These are phyloP conservation scores for Rhynchospora pubera DNA, from an alignment of 176 grass and related monocot species.

Conservation along the genomic window DNA sequence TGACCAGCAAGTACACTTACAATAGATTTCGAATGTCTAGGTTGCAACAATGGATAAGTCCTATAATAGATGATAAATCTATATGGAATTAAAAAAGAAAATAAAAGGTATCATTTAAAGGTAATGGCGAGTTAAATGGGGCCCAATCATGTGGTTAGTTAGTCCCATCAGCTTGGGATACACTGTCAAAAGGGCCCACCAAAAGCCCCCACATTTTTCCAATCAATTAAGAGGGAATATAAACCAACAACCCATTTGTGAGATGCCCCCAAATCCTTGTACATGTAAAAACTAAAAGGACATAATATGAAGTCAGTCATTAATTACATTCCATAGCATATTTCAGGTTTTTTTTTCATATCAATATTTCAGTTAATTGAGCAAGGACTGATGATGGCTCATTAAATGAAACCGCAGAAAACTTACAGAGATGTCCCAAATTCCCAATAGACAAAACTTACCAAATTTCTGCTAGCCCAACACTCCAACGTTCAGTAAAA, in stretches of 20 bases:
- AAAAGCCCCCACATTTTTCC: neutral
- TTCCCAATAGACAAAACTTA: too few species aligned
- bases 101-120: neutral
- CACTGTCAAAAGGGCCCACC: constrained; percentile 1
- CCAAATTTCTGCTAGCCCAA: too few species aligned
- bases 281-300: neutral
- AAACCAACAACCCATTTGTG: neutral
- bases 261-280: neutral
- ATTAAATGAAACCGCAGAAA: too few species aligned
- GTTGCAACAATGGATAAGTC: neutral
- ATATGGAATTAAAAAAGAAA: neutral
- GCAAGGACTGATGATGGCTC: too few species aligned
- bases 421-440: too few species aligned
- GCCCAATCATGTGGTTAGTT: constrained; percentile 12
- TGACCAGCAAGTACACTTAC: neutral
- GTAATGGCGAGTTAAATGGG: neutral
- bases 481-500: too few species aligned
- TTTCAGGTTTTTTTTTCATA: too few species aligned
- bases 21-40: neutral
- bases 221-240: neutral
- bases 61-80: neutral
- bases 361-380: too few species aligned
- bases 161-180: neutral
- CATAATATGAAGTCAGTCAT: neutral
- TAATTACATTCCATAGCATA: neutral